A percentile compares a stretch with the other conserved stretches of the same genome.
phyloP scores from a whole-genome alignment of 2,329 filamentous ascomycete species.

The Gremmenia infestans region DNA sequence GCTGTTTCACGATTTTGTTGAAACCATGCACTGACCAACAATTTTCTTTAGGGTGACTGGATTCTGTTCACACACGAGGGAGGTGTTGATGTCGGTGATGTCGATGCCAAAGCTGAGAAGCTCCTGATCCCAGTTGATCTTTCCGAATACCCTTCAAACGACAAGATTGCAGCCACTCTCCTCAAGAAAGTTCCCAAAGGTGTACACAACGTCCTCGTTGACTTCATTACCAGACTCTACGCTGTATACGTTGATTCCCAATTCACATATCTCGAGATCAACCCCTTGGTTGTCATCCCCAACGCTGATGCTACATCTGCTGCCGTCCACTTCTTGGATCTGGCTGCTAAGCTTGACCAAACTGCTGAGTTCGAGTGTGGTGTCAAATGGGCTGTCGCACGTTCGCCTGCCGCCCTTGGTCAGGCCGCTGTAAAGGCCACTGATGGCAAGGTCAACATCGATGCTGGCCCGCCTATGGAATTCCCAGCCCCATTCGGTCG shows the following conservation, averaged over 20 bases:
- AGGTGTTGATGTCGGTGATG: conserved; percentile 98
- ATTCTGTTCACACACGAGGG: conserved; percentile 99
- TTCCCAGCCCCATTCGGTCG: conserved; percentile 98
- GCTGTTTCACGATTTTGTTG: neutral
- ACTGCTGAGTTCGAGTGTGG: conserved; percentile 99
- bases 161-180: conserved; percentile 78
- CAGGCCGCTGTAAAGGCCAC: conserved; percentile 61
- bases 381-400: conserved; percentile 97
- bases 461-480: conserved; percentile 96
- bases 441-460: conserved; percentile 79
- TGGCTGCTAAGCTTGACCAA: conserved; percentile 98
- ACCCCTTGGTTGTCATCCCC: conserved; percentile 96
- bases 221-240: conserved; percentile 98
- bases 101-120: conserved; percentile 98
- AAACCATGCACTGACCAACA: conserved; percentile 22
- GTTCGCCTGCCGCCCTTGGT: conserved; percentile 83
- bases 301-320: conserved; percentile 89
- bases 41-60: conserved; percentile 76
- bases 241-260: conserved; percentile 99
- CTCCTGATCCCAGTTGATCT: conserved; percentile 95
- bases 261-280: conserved; percentile 99
- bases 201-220: conserved; percentile 95
- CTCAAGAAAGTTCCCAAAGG: conserved; percentile 92
- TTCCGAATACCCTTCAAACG: conserved; percentile 89
- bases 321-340: conserved; percentile 94